Base-by-base conservation (phyloP, 2,329 filamentous ascomycete species). In the Myotisia sp. region DNA sequence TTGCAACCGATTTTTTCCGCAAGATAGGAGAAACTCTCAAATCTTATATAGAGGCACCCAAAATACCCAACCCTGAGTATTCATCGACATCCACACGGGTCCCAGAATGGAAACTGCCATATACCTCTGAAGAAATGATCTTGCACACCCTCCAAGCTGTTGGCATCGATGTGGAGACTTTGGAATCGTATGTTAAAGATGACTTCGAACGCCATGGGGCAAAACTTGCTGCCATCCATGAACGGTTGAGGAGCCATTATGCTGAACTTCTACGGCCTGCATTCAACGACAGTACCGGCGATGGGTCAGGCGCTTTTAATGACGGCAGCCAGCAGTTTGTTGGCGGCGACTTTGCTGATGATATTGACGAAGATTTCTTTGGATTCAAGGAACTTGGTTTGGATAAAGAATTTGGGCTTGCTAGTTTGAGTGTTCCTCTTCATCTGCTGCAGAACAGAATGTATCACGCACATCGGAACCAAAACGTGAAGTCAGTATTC, bases 341-440 rank as follows among this genome's bases (percentile, higher is more conserved):
- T 30, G 84, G 82, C 29, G 90, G 90, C 41, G 90, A 98, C 56
- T 98, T 98, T 54, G 90, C 90, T 1, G 90, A 94, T 54, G 90
- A 98, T 47, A 79, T 98, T 8, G 87, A 86, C 41, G 90, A 98
- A 63, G 90, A 98, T 60, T 98, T 94, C 70, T 98, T 98, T 51
- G 90, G 90, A 18, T 95, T 98, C 71, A 86, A 85, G 53, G 86
- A 92, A 40, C 72, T 98, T 29, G 90, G 90, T 27, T 70, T 98
- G 38, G 85, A 93, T 49, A 79, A 76, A 47, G 90, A 98, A 53
- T 79, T 95, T 52, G 86, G 86, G 12, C 68, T 90, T 41, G 78
- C 87, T 20, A 80, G 80, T 45, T 72, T 95, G 41, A 86, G 82
- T 34, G 90, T 98, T 22, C 90, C 92, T 16, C 68, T 98, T 38